Evolutionary conservation across 108 stramenopile genomes (phyloP).

Genomic region (Cyclostephanos tholiformis): DNA sequence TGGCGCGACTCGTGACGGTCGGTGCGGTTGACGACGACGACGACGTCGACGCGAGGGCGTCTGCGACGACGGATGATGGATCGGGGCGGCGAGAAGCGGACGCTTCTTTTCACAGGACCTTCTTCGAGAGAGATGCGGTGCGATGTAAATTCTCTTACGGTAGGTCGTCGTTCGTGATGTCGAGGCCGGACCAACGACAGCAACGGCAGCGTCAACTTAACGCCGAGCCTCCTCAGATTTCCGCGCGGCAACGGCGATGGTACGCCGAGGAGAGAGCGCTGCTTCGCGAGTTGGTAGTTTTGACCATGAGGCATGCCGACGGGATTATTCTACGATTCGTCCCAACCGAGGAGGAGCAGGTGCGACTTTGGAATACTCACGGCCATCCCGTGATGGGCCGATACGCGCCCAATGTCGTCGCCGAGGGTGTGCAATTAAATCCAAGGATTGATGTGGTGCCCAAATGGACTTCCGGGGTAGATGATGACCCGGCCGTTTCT

Average conservation of each 20-base stretch:
- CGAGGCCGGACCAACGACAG: constrained; percentile 7
- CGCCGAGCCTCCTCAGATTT: constrained; percentile 8
- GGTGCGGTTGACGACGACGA: constrained; percentile 1
- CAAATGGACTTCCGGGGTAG: background rate
- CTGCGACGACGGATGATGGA: background rate
- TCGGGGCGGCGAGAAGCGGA: background rate
- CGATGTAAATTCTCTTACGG: background rate
- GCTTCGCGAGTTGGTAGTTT: constrained; percentile 39
- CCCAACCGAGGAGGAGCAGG: constrained; percentile 28
- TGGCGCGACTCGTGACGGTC: constrained; percentile 17
- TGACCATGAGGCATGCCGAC: constrained; percentile 38
- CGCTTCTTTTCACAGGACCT: background rate
- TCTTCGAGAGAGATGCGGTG: background rate
- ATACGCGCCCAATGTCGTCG: constrained; percentile 10
- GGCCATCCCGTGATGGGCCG: constrained; percentile 10
- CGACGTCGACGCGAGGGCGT: background rate
- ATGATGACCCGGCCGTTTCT: background rate
- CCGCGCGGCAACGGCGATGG: constrained; percentile 7
- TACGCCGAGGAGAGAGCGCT: constrained; percentile 32
- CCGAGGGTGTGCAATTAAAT: constrained; percentile 20
- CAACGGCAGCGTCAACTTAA: constrained; percentile 19
- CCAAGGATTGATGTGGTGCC: constrained; percentile 17
- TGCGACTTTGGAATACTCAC: constrained; percentile 6
- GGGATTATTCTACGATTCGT: constrained; percentile 31
- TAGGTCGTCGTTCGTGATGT: background rate